Evolutionary conservation across 1,284 basidiomycete species (phyloP).

Genomic region (Moniliella sp.): DNA sequence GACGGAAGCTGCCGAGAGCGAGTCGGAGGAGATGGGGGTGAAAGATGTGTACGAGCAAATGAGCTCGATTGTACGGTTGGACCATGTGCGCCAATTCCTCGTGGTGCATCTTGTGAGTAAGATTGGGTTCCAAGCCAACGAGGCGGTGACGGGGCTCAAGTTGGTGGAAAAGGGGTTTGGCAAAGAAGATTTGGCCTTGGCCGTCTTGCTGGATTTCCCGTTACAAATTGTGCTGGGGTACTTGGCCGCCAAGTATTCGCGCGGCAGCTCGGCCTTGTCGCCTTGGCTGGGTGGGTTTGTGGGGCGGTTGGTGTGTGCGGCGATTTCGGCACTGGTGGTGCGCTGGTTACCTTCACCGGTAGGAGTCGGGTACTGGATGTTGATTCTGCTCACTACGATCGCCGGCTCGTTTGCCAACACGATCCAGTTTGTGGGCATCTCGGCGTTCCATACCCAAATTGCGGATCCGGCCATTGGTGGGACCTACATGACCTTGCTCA

Average conservation of each 20-base stretch:
- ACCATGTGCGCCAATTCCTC: slow-evolving; percentile 78
- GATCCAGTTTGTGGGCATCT: slow-evolving; percentile 91
- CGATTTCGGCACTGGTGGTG: slow-evolving; percentile 53
- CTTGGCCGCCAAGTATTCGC: slow-evolving; percentile 69
- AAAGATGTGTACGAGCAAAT: slow-evolving; percentile 77
- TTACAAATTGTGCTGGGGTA: slow-evolving; percentile 90
- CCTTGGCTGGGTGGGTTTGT: slow-evolving; percentile 75
- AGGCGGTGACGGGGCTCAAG: slow-evolving; percentile 75
- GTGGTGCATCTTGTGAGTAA: slow-evolving; percentile 75
- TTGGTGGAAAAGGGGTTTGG: slow-evolving; percentile 87
- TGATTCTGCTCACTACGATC: slow-evolving; percentile 59
- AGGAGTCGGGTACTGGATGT: slow-evolving; percentile 49
- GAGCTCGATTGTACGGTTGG: slow-evolving; percentile 73
- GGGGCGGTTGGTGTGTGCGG: slow-evolving; percentile 55
- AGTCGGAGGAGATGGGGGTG: slow-evolving; percentile 58
- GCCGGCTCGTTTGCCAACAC: slow-evolving; percentile 72
- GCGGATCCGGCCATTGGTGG: slow-evolving; percentile 87
- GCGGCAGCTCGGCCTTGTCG: slow-evolving; percentile 33
- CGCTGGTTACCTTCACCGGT: slow-evolving; percentile 61
- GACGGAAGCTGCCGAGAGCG: slow-evolving; percentile 47
- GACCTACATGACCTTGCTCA: slow-evolving; percentile 46
- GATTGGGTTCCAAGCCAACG: slow-evolving; percentile 84
- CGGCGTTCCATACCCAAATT: slow-evolving; percentile 88
- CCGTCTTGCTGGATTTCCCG: slow-evolving; percentile 88
- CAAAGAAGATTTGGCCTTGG: slow-evolving; percentile 80